Base-by-base conservation (phyloP, 1,284 basidiomycete genomes). In the Tremellales sp. region DNA sequence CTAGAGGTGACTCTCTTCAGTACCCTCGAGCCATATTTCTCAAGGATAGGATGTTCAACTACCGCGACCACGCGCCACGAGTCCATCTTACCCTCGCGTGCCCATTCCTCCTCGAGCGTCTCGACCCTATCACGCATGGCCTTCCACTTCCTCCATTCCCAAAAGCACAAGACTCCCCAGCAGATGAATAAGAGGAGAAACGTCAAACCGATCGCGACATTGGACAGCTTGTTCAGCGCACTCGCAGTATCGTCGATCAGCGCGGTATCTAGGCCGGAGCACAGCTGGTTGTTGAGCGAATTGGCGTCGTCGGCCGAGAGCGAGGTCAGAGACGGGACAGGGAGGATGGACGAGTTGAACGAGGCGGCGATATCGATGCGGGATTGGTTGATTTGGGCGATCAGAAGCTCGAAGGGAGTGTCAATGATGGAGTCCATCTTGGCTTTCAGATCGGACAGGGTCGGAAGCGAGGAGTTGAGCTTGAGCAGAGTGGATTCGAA, bases 381-480 rank as follows among this genome's bases (percentile, higher is more conserved):
- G 0, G 89, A 92, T 45, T 82, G 77, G 65, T 93, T 93, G 69
- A 97, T 90, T 45, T 92, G 86, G 52, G 79, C 75, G 69, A 89
- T 92, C 42, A 95, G 72, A 3, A 81, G 75, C 60, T 93, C 85
- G 62, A 97, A 93, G 0, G 92, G 92, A 0, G 78, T 82, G 58
- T 87, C 83, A 59, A 94, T 80, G 45, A 94, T 69, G 29, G 75
- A 71, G 54, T 89, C 78, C 39, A 97, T 75, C 41, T 78, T 78
- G 43, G 83, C 71, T 70, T 86, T 85, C 29, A 97, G 72, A 18
- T 88, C 82, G 18, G 80, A 76, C 16, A 94, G 76, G 1, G 84
- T 85, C 0, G 94, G 94, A 12, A 98, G 70, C 1, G 86, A 84
- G 37, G 75, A 76, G 68, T 95, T 97, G 31, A 97, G 80, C 40